Percentiles rank a stretch among this genome's conserved stretches.
Evolutionary conservation across 2,329 filamentous ascomycete species (phyloP).

Genomic region (Nemania abortiva): DNA sequence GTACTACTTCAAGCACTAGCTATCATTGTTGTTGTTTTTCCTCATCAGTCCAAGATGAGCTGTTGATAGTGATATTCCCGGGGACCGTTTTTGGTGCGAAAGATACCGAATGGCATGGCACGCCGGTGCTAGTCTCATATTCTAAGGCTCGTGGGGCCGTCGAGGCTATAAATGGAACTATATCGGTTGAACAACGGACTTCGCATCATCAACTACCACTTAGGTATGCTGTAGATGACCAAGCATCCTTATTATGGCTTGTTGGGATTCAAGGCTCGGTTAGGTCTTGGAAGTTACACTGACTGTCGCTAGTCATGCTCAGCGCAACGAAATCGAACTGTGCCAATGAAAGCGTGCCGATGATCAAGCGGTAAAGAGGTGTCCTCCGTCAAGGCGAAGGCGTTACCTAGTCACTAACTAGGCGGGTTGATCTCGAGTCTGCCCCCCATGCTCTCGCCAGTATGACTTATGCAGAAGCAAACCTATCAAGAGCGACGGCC

Average conservation of each 20-base stretch:
- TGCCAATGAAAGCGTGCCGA: neutral
- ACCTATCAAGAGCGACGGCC: slow-evolving; percentile 7
- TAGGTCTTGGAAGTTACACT: slow-evolving; percentile 28
- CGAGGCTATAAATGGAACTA: neutral
- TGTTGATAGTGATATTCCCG: neutral
- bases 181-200: slow-evolving; percentile 6
- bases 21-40: neutral
- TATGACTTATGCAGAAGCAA: slow-evolving; percentile 19
- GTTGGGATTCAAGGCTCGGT: slow-evolving; percentile 10
- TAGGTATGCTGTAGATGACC: slow-evolving; percentile 23
- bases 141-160: neutral
- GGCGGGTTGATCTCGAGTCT: slow-evolving; percentile 4
- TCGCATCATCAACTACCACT: slow-evolving; percentile 9
- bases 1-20: slow-evolving; percentile 1
- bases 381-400: slow-evolving; percentile 1
- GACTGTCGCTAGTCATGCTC: neutral
- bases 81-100: neutral
- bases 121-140: neutral
- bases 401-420: slow-evolving; percentile 14
- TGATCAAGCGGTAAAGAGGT: slow-evolving; percentile 7
- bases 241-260: neutral
- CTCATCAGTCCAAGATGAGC: slow-evolving; percentile 1
- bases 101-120: neutral
- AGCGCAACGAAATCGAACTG: slow-evolving; percentile 15
- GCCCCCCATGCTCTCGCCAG: neutral